A percentile compares a stretch with the other conserved stretches of the same genome.
Conservation (phyloP, 371 early-diverging fungal species). For the Paraphysoderma sedebokerense region DNA sequence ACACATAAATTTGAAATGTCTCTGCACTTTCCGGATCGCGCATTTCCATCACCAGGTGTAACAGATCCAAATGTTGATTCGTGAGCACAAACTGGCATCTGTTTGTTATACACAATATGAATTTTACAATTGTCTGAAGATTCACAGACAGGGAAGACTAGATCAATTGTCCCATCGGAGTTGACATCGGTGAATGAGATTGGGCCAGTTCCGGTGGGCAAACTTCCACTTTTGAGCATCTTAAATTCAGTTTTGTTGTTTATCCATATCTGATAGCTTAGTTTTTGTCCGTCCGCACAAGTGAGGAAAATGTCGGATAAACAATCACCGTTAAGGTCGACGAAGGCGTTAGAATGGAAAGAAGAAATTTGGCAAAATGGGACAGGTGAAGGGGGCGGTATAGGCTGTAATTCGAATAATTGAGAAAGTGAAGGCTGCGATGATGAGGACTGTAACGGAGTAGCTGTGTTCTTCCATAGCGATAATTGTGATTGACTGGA, state of each 20-base stretch:
- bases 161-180: slow-evolving; percentile 73
- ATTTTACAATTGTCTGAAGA: slow-evolving; percentile 32
- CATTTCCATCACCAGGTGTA: slow-evolving; percentile 8
- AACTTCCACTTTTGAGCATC: slow-evolving; percentile 27
- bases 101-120: slow-evolving; percentile 65
- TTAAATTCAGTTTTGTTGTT: slow-evolving; percentile 36
- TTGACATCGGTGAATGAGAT: slow-evolving; percentile 81
- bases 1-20: slow-evolving; percentile 44
- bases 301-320: slow-evolving; percentile 70
- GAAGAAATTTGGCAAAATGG: slow-evolving; percentile 41
- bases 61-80: neutral
- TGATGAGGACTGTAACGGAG: neutral
- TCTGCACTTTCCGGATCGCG: slow-evolving; percentile 31
- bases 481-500: neutral
- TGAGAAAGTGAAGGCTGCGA: neutral
- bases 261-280: slow-evolving; percentile 59
- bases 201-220: slow-evolving; percentile 57
- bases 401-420: slow-evolving; percentile 14
- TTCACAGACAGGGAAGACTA: slow-evolving; percentile 54
- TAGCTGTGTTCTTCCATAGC: neutral
- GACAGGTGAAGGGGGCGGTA: slow-evolving; percentile 8
- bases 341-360: slow-evolving; percentile 77
- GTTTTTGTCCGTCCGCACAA: slow-evolving; percentile 40
- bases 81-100: slow-evolving; percentile 54
- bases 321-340: slow-evolving; percentile 86